phyloP scores from a whole-genome alignment of 805 yeast genomes.

The Starmerella bacillaris region DNA sequence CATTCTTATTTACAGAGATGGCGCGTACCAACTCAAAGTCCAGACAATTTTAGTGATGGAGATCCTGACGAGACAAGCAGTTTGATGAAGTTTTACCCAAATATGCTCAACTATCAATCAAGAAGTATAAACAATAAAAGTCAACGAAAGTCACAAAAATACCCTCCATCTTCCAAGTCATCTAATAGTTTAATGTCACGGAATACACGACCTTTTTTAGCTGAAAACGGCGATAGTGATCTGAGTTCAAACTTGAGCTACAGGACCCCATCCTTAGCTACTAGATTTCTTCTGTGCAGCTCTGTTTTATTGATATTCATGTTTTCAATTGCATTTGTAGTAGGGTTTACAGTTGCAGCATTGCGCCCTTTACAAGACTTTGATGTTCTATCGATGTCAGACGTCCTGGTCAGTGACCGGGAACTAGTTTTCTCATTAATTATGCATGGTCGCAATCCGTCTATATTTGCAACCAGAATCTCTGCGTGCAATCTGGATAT shows the following conservation, averaged over 20 bases:
- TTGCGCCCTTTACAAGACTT: constrained; percentile 65
- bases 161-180: no score
- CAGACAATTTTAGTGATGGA: not conserved
- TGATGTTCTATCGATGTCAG: constrained; percentile 40
- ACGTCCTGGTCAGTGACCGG: constrained; percentile 63
- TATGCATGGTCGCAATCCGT: constrained; percentile 73
- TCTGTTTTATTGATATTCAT: constrained; percentile 17
- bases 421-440: constrained; percentile 66
- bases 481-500: constrained; percentile 59
- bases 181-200: not conserved
- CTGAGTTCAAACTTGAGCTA: not conserved
- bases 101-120: not conserved
- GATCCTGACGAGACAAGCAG: not conserved
- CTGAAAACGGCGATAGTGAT: no score
- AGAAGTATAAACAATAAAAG: no score
- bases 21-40: constrained; percentile 6
- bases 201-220: not conserved
- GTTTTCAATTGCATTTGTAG: constrained; percentile 43
- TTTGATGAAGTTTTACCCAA: not conserved
- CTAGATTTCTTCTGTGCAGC: constrained; percentile 4
- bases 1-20: constrained; percentile 17
- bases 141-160: no score
- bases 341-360: constrained; percentile 74
- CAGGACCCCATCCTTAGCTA: constrained; percentile 4
- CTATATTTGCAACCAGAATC: constrained; percentile 50